Base-by-base conservation (phyloP, 1,139 yeast species). In the Yamadazyma taylorii region DNA sequence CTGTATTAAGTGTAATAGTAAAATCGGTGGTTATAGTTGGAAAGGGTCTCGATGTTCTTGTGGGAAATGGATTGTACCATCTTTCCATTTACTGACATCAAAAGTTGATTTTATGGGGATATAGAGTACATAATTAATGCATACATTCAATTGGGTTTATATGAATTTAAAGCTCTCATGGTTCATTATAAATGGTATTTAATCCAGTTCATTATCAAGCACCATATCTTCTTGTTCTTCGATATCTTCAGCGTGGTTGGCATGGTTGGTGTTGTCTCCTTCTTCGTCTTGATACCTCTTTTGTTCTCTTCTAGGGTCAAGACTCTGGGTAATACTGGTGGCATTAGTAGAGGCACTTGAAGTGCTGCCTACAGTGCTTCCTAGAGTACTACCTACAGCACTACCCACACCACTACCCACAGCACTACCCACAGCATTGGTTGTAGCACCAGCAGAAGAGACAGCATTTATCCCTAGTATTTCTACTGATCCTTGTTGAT, bases 51-150 rank as follows among this genome's bases (percentile, higher is more conserved):
- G 95, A 48, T 92, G 99, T 58, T 81, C 95, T 40, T 92, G 99
- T 62, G 97, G 97, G 2, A 79, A 79, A 51, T 92, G 99, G 99
- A 82, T 92, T 69, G 76, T 88, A 5, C 98, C 99, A 0, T 95
- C 96, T 1, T 75, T 94, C 43, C 89, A 86, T 57, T 59, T 92
- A 35, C 92, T 83, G 56, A 68, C 82, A 28, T 83, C 90, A 3
- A 85, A 87, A 56, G 92, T 87, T 5, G 97, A 90, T 55, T 78
- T 30, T 39, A 41, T 25, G 21, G 8, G 16, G 9, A n/a, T 25
- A 11, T 12, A 23, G 19, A 21, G n/a, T n/a, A n/a, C n/a, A n/a
- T n/a, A n/a, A n/a, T n/a, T n/a, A n/a, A n/a, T n/a, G n/a, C n/a
- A n/a, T 37, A 33, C 24, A 30, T 36, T 11, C 30, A 29, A 13